Percentiles rank a stretch among this genome's conserved stretches.
phyloP scores from a whole-genome alignment of 306 rosid genomes.

The Vigna trinervia region DNA sequence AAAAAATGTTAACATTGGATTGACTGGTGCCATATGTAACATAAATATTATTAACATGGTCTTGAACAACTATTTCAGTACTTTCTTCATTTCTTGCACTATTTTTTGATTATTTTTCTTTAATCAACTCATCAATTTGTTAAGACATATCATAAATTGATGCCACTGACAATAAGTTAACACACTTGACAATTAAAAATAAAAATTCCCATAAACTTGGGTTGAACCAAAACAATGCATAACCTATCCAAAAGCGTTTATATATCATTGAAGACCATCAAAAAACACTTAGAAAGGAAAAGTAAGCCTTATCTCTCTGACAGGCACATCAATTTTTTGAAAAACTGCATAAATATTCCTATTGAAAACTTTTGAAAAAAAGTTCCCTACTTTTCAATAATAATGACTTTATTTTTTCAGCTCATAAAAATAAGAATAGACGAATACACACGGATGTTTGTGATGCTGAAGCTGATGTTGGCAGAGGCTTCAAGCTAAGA shows the following conservation, averaged over 20 bases:
- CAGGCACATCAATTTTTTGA: neutral
- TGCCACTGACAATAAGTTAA: neutral
- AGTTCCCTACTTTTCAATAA: neutral
- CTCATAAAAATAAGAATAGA: slow-evolving; percentile 15
- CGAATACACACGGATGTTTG: slow-evolving; percentile 61
- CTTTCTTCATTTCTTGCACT: neutral
- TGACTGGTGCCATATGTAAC: neutral
- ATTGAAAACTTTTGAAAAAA: neutral
- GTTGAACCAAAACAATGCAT: neutral
- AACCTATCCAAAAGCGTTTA: neutral
- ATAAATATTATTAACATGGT: neutral
- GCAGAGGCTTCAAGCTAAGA: slow-evolving; percentile 65
- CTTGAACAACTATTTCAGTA: neutral
- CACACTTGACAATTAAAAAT: neutral
- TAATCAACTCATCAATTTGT: neutral
- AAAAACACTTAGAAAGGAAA: neutral
- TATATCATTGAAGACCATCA: slow-evolving; percentile 16
- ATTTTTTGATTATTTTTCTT: neutral
- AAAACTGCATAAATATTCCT: slow-evolving; percentile 1
- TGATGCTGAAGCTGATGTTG: slow-evolving; percentile 53
- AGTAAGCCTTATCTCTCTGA: neutral
- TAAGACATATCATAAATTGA: neutral
- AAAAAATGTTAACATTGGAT: slow-evolving; percentile 14
- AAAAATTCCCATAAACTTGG: neutral
- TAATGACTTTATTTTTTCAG: neutral